Percentiles rank a stretch among this genome's conserved stretches.
phyloP scores from a whole-genome alignment of 2,329 filamentous ascomycete species.

The Sclerotinia glacialis region DNA sequence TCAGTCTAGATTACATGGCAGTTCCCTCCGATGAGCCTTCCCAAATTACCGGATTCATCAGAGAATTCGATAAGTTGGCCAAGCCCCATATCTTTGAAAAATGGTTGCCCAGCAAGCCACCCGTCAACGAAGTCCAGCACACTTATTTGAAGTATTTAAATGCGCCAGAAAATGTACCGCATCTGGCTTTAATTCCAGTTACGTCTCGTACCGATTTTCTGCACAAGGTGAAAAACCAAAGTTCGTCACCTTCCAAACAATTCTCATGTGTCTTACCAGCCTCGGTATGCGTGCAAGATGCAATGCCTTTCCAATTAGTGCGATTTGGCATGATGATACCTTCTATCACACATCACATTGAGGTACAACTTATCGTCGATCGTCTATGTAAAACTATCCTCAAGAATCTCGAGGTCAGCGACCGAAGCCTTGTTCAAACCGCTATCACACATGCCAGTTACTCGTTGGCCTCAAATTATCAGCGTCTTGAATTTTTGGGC shows the following conservation, averaged over 20 bases:
- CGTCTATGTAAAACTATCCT: conserved; percentile 57
- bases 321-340: conserved; percentile 64
- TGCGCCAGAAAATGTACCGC: conserved; percentile 47
- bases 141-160: conserved; percentile 42
- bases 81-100: conserved; percentile 42
- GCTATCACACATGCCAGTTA: conserved; percentile 69
- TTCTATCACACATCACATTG: conserved; percentile 67
- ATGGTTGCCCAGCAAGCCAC: conserved; percentile 47
- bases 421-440: conserved; percentile 57
- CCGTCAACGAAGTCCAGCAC: conserved; percentile 42
- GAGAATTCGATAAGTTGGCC: conserved; percentile 28
- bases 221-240: conserved; percentile 40
- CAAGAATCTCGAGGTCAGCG: conserved; percentile 49
- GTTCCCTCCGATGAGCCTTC: conserved; percentile 3
- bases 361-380: conserved; percentile 60
- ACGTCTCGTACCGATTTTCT: conserved; percentile 60
- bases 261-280: conserved; percentile 48
- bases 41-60: conserved; percentile 28
- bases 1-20: neutral
- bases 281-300: conserved; percentile 50
- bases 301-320: conserved; percentile 42
- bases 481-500: conserved; percentile 82
- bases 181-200: conserved; percentile 50
- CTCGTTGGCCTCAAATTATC: conserved; percentile 64
- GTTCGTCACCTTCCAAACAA: conserved; percentile 33